Percentiles rank a stretch among this genome's conserved stretches.
These are phyloP conservation scores for Moricandia arvensis DNA, from an alignment of 345 rosid species.

Conservation along the genomic window DNA sequence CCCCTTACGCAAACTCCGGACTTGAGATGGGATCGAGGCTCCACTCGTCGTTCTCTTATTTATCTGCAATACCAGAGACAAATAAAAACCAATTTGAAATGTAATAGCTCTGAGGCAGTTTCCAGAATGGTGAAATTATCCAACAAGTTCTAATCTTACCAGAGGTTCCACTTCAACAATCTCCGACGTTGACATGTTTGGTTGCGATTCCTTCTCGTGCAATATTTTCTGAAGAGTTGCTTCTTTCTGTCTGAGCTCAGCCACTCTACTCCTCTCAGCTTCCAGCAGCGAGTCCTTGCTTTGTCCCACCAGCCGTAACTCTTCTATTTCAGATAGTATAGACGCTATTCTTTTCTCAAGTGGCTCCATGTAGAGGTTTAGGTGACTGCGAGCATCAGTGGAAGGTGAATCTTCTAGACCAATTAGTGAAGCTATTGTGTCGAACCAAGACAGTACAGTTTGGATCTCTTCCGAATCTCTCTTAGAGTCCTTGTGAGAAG, in stretches of 20 bases:
- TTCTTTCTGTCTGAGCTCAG: slow-evolving; percentile 61
- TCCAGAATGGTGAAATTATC: not conserved
- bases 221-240: slow-evolving; percentile 62
- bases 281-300: slow-evolving; percentile 64
- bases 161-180: slow-evolving; percentile 83
- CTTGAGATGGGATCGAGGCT: slow-evolving; percentile 65
- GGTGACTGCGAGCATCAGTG: slow-evolving; percentile 37
- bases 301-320: slow-evolving; percentile 51
- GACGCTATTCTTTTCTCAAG: slow-evolving; percentile 55
- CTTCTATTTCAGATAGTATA: slow-evolving; percentile 59
- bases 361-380: slow-evolving; percentile 57
- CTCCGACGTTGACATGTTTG: slow-evolving; percentile 62
- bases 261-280: slow-evolving; percentile 67
- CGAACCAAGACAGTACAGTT: slow-evolving; percentile 64
- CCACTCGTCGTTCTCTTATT: slow-evolving; percentile 68
- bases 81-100: not conserved
- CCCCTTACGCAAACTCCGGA: slow-evolving; percentile 79
- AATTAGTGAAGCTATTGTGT: slow-evolving; percentile 47
- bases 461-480: slow-evolving; percentile 55
- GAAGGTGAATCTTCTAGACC: slow-evolving; percentile 46
- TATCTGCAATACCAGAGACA: slow-evolving; percentile 41
- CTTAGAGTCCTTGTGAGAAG: slow-evolving; percentile 63
- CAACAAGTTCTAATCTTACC: slow-evolving; percentile 49
- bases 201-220: slow-evolving; percentile 62
- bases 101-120: not conserved